These are phyloP conservation scores for Pseudogymnoascus sp. DNA, from an alignment of 2,329 filamentous ascomycete genomes.

Conservation along the genomic window DNA sequence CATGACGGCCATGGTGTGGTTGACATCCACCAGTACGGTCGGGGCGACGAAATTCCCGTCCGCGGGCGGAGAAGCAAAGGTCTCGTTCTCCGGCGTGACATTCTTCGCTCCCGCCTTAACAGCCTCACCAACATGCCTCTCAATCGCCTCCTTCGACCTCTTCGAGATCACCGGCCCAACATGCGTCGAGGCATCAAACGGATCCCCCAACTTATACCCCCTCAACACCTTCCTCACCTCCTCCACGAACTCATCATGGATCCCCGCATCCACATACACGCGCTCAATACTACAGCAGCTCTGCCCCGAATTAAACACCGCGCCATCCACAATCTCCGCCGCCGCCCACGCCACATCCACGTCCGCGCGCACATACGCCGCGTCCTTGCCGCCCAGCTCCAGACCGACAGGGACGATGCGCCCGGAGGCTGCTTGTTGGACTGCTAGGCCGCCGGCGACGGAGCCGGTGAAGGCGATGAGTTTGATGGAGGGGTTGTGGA, in stretches of 20 bases:
- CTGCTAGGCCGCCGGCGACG: constrained; percentile 75
- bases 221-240: constrained; percentile 73
- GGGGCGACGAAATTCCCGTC: constrained; percentile 86
- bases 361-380: constrained; percentile 79
- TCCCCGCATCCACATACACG: constrained; percentile 78
- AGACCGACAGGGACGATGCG: constrained; percentile 80
- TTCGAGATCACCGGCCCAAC: constrained; percentile 85
- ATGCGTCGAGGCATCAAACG: constrained; percentile 69
- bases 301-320: constrained; percentile 98
- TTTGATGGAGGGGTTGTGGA: constrained; percentile 68
- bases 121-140: constrained; percentile 74
- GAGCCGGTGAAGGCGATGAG: constrained; percentile 92
- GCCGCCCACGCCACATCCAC: constrained; percentile 88
- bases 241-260: constrained; percentile 76
- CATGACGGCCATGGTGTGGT: constrained; percentile 83
- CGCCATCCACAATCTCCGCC: constrained; percentile 88
- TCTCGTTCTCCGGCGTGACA: constrained; percentile 72
- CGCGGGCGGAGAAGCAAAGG: constrained; percentile 64
- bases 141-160: constrained; percentile 67
- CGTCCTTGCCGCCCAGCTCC: constrained; percentile 91
- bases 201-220: constrained; percentile 83
- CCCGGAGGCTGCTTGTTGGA: constrained; percentile 77
- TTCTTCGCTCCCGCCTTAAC: constrained; percentile 76
- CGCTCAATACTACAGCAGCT: constrained; percentile 91
- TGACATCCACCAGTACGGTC: constrained; percentile 70